Evolutionary conservation across 2,329 filamentous ascomycete genomes (phyloP), one percentile per base, ranked within the genome.

Genomic region (Fusarium abutilonis): DNA sequence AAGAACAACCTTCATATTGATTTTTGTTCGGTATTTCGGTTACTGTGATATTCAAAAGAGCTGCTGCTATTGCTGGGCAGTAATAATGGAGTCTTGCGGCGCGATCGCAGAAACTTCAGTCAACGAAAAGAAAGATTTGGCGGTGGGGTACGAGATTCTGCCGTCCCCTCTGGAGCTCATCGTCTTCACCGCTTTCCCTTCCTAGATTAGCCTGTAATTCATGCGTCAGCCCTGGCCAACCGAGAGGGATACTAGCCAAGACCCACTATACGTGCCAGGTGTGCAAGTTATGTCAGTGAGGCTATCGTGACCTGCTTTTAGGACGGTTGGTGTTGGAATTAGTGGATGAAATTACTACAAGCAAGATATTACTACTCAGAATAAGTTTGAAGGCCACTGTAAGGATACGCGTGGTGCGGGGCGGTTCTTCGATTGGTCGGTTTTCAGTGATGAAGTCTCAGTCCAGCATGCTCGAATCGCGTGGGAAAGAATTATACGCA

Each of bases 1-100:
- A 47, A 64, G 60, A 52, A 64, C 60, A 50, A 64, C 60, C 47
- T 60, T 60, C 61, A 64, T 64, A 32, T 50, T 64, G 46, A 23
- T 28, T 3, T 21, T 39, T 14, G n/a, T 13, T 55, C 4, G 19
- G 34, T 60, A 6, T 41, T 48, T 44, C 11, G 46, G 52, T 60
- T 28, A 35, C 42, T 29, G 47, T 34, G 17, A 17, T 31, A 21
- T 34, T 38, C 36, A 39, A 40, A 38, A 29, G 28, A 42, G 49
- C 46, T 52, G 28, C 36, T 43, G 44, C 9, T 57, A 44, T 52
- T 45, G 42, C 41, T 53, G 40, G 48, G 28, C 26, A 39, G 40
- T 35, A 14, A 41, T 62, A 53, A 41, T 31, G 32, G 46, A 21
- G 42, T 10, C 17, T 38, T 19, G 38, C 34, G 19, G 45, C 57